A percentile compares a stretch with the other conserved stretches of the same genome.
Evolutionary conservation across 176 grass and related monocot species (phyloP).

Genomic region (Triticum dicoccoides): DNA sequence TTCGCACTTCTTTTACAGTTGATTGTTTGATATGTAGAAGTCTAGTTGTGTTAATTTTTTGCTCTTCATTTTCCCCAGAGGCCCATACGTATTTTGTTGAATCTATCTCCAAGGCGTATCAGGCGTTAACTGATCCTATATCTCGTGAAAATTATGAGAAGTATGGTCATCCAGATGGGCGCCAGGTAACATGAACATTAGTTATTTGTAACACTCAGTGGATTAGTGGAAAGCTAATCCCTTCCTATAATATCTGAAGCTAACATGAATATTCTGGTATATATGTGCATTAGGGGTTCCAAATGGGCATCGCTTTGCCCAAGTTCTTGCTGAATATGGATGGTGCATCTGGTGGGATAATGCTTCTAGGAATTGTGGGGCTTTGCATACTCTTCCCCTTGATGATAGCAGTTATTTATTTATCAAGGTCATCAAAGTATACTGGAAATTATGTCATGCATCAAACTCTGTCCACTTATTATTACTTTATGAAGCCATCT

Average conservation of each 20-base stretch:
- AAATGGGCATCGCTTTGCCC: slow-evolving; percentile 99
- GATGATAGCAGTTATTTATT: slow-evolving; percentile 98
- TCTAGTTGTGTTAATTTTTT: slow-evolving; percentile 20
- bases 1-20: background rate
- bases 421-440: slow-evolving; percentile 98
- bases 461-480: slow-evolving; percentile 93
- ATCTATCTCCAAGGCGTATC: slow-evolving; percentile 99
- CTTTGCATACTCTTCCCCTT: slow-evolving; percentile 93
- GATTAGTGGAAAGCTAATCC: background rate
- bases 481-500: slow-evolving; percentile 98
- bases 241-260: background rate
- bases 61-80: slow-evolving; percentile 52
- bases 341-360: slow-evolving; percentile 91
- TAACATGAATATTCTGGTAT: slow-evolving; percentile 15
- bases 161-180: slow-evolving; percentile 97
- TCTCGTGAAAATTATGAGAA: slow-evolving; percentile 99
- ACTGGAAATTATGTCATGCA: slow-evolving; percentile 99
- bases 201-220: background rate
- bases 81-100: slow-evolving; percentile 96
- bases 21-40: background rate
- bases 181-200: slow-evolving; percentile 66
- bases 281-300: slow-evolving; percentile 59
- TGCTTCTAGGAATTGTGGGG: slow-evolving; percentile 92
- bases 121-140: slow-evolving; percentile 88
- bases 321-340: slow-evolving; percentile 95